Percentiles rank a stretch among this genome's conserved stretches.
phyloP scores from a whole-genome alignment of 345 rosid genomes.

The Eucalyptus marginata region DNA sequence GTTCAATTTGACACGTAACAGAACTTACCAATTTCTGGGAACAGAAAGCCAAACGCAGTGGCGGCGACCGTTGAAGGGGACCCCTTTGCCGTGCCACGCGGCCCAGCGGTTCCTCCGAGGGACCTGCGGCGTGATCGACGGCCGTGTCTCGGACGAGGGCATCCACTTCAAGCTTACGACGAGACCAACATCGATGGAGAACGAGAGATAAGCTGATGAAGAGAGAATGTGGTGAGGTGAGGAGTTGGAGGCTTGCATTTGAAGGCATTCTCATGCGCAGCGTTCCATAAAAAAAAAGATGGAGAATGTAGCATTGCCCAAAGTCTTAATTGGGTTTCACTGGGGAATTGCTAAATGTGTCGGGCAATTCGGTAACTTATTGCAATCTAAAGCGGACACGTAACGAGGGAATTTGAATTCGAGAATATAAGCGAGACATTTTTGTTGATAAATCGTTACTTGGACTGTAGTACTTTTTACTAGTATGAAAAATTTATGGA shows the following conservation, averaged over 20 bases:
- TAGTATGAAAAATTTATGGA: fast-evolving
- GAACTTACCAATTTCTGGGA: no score
- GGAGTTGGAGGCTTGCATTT: slow-evolving; percentile 43
- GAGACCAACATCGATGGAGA: slow-evolving; percentile 66
- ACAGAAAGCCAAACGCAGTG: no score
- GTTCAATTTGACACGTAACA: no score
- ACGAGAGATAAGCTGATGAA: slow-evolving; percentile 54
- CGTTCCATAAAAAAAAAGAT: no score
- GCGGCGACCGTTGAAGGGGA: no score
- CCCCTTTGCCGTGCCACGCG: slow-evolving; percentile 23
- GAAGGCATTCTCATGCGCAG: slow-evolving; percentile 52
- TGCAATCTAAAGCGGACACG: not conserved
- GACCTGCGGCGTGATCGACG: slow-evolving; percentile 67
- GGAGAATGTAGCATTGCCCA: not conserved
- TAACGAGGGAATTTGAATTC: not conserved
- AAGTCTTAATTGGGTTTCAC: not conserved
- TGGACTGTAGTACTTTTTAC: not conserved
- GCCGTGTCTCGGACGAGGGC: slow-evolving; percentile 73
- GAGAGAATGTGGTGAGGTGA: slow-evolving; percentile 23
- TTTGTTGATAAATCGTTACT: not conserved
- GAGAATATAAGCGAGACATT: not conserved
- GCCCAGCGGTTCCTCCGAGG: slow-evolving; percentile 79
- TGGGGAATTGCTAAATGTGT: not conserved
- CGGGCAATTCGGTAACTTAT: not conserved
- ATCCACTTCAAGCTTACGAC: slow-evolving; percentile 77